Base-by-base conservation (phyloP, 306 rosid genomes). In the Ormosia semicastrata region DNA sequence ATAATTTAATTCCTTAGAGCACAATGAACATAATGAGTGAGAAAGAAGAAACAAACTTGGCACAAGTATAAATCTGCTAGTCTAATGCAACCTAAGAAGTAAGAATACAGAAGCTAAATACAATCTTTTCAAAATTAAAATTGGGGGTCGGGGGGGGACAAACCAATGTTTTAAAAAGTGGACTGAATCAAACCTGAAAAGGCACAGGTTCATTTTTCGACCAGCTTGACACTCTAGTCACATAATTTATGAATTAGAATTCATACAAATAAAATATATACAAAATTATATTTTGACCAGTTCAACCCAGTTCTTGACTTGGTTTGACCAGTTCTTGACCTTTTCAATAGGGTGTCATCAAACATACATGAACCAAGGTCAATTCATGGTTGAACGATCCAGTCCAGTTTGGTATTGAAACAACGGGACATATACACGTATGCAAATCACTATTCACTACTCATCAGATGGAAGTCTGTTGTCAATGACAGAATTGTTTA, bases 1-100 rank as follows among this genome's bases (percentile, higher is more conserved):
- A n/a, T n/a, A n/a, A n/a, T 71, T 83, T 36, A 59, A 59, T 60
- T 83, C 64, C 70, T 32, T 72, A 8, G 40, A 50, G 32, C 30
- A 44, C 71, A 83, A 8, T 12, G 75, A 63, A 63, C 52, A 50
- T 3, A 11, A 30, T 6, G 41, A 60, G 24, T 59, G 53, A 40
- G 3, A 69, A 47, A 32, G 60, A 70, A 70, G 50, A 76, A 30
- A 70, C 50, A 49, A 32, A 36, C 8, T 40, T 30, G n/a, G 18
- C 32, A 39, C 49, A 5, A 24, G 43, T 52, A 44, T 24, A 44
- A 49, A 60, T 37, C 41, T 58, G 37, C 30, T 37, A 69, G 2
- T 76, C 17, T 47, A 68, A 9, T 57, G 72, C 47, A n/a, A 6
- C 6, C 15, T 32, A 66, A 33, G 37, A 72, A 4, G 46, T 41